These are phyloP conservation scores for Micromonas pusilla DNA, from an alignment of 139 green algal genomes.

Conservation along the genomic window DNA sequence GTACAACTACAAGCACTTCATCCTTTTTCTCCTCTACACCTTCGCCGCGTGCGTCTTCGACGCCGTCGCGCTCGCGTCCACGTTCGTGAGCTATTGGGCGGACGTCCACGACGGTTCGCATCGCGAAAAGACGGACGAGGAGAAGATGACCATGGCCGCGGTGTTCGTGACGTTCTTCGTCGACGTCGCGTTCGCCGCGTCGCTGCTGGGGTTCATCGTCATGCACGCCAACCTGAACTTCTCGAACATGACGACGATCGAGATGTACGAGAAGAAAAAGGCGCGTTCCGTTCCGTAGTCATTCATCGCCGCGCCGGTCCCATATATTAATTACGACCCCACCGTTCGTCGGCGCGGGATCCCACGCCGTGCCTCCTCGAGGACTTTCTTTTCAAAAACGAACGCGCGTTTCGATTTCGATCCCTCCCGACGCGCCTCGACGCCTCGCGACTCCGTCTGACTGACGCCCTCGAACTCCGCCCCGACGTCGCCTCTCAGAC, in stretches of 20 bases:
- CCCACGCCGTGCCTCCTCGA: no score
- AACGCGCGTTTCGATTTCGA: no score
- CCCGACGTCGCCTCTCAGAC: no score
- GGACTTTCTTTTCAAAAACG: no score
- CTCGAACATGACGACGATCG: slow-evolving; percentile 47
- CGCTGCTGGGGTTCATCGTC: slow-evolving; percentile 43
- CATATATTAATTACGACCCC: background rate
- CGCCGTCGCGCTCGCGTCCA: slow-evolving; percentile 25
- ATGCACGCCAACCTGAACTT: slow-evolving; percentile 47
- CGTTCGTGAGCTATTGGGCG: slow-evolving; percentile 30
- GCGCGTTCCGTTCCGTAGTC: background rate
- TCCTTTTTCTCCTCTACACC: slow-evolving; percentile 74
- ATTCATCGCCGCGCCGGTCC: background rate
- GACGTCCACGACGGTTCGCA: background rate
- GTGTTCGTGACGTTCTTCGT: slow-evolving; percentile 40
- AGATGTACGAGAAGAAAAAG: slow-evolving; percentile 45
- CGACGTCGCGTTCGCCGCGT: slow-evolving; percentile 44
- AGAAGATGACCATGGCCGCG: slow-evolving; percentile 17
- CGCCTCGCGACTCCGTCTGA: no score
- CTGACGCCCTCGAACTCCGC: no score
- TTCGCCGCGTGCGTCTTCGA: slow-evolving; percentile 33
- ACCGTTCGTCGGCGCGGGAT: background rate
- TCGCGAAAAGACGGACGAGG: background rate
- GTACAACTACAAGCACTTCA: slow-evolving; percentile 93
- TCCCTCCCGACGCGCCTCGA: no score